Evolutionary conservation across 2,329 filamentous ascomycete species (phyloP), one percentile per base, ranked within the genome.

Genomic region (Helotiales sp.): DNA sequence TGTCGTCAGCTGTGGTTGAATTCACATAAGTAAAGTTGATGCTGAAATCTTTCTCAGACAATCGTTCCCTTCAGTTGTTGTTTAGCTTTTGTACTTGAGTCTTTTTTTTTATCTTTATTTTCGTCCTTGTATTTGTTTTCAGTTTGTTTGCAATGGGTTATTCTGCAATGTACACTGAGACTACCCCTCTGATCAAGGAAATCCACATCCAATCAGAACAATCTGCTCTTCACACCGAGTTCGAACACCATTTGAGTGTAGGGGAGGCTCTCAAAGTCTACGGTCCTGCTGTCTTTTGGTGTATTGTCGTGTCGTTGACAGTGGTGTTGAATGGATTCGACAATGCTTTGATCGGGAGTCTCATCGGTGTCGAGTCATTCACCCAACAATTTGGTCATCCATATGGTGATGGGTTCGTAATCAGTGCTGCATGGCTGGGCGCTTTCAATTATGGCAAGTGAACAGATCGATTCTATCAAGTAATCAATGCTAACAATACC

Each of bases 361-460:
- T 54, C 17, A 47, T 54, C 13, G 36, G 52, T 48, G 42, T 54
- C 24, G 27, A 54, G 22, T 54, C 52, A 27, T 54, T 54, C 30
- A 36, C 42, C 7, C 19, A 48, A 25, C 42, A 54, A 36, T 54
- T 54, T 30, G 52, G 52, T 17, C 19, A 12, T 5, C 52, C 30
- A 13, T 54, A 48, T 38, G 52, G 31, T 6, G 30, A 40, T 19
- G 42, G 22, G 40, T 54, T 36, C 31, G 44, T 54, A 9, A 54
- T 54, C 10, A 54, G 42, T 38, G 52, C 52, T 12, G 42, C 52
- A 13, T 54, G 52, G 52, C 52, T 54, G 17, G 52, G 52, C 34
- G 52, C 52, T 38, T 54, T 54, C 36, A 54, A 54, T 31, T 54
- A 54, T 54, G 52, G 52, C 49, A 15, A 38, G 52, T 48, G 17